These are phyloP conservation scores for Abrus pulchellus DNA, from an alignment of 306 rosid species.

Conservation along the genomic window DNA sequence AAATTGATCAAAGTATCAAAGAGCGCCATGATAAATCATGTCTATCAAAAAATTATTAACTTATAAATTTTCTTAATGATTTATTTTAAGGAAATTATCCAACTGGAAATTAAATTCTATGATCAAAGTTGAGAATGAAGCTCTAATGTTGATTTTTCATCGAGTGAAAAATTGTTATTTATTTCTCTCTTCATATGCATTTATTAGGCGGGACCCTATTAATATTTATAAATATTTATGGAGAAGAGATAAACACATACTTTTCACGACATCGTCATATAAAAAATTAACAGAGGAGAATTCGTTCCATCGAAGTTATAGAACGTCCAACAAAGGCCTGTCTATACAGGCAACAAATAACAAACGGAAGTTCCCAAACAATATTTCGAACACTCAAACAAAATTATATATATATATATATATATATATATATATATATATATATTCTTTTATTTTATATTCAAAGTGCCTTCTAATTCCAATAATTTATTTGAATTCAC, in stretches of 20 bases:
- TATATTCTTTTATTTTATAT: not conserved
- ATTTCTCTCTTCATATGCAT: not conserved
- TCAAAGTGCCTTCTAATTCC: not conserved
- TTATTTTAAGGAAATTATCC: not conserved
- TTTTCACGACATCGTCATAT: not conserved
- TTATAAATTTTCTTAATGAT: not conserved
- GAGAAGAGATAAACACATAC: not conserved
- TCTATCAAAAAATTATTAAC: too few relatives aligned
- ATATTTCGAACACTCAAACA: too few relatives aligned
- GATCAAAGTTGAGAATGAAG: too few relatives aligned
- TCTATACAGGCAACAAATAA: too few relatives aligned
- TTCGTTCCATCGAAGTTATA: too few relatives aligned
- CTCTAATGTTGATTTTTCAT: not conserved
- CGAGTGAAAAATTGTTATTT: too few relatives aligned
- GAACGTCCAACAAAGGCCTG: too few relatives aligned
- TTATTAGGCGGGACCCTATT: not conserved
- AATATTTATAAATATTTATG: not conserved
- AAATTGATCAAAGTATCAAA: too few relatives aligned
- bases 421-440: too few relatives aligned
- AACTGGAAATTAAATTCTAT: not conserved
- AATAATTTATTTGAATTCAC: not conserved
- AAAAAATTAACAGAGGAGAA: not conserved
- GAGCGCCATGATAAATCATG: too few relatives aligned
- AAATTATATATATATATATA: too few relatives aligned
- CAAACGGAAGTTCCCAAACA: too few relatives aligned